Evolutionary conservation across 2,329 filamentous ascomycete genomes (phyloP).

Genomic region (Herpotrichia juniperi): DNA sequence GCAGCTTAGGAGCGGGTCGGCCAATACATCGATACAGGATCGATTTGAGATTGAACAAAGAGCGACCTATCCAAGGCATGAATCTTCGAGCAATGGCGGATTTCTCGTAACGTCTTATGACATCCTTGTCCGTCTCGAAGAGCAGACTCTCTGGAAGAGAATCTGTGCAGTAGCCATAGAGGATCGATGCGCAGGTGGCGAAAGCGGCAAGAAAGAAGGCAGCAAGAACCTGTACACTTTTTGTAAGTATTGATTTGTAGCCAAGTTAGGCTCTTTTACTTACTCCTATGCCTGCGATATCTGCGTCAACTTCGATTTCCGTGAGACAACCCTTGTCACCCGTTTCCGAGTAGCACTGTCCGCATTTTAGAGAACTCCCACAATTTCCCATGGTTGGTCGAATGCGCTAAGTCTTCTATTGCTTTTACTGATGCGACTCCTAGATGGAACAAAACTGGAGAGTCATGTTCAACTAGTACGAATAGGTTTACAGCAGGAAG

Average conservation of each 20-base stretch:
- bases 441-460: no score
- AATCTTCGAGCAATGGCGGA: neutral
- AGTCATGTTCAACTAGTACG: no score
- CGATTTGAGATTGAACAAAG: neutral
- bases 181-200: conserved; percentile 14
- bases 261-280: no score
- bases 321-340: no score
- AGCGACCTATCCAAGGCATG: neutral
- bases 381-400: no score
- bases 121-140: conserved; percentile 14
- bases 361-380: no score
- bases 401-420: no score
- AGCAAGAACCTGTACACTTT: conserved; percentile 14
- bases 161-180: conserved; percentile 21
- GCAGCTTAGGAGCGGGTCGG: conserved; percentile 3
- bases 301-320: no score
- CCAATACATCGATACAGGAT: neutral
- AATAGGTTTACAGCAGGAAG: no score
- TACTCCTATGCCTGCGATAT: conserved; percentile 22
- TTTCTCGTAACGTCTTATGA: conserved; percentile 15
- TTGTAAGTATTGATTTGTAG: neutral
- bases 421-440: no score
- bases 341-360: no score
- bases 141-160: conserved; percentile 18
- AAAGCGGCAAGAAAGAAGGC: conserved; percentile 20